Evolutionary conservation across 345 rosid genomes (phyloP).

Genomic region (Salix exigua): DNA sequence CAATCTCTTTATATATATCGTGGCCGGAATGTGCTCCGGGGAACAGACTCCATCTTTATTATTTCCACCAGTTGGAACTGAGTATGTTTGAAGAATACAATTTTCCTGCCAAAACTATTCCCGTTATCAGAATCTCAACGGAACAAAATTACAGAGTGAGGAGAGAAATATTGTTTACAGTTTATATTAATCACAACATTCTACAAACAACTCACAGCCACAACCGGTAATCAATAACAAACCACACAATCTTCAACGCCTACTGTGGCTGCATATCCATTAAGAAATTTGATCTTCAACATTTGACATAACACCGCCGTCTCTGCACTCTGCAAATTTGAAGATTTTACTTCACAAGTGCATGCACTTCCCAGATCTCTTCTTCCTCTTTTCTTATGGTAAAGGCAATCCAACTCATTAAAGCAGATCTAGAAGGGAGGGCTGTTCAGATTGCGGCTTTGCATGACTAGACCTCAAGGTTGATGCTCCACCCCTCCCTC

Average conservation of each 20-base stretch:
- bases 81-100: not conserved
- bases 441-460: slow-evolving; percentile 49
- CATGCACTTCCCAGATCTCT: not conserved
- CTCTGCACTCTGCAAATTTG: too few species aligned
- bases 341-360: not conserved
- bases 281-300: not conserved
- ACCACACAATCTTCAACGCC: not conserved
- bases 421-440: slow-evolving; percentile 70
- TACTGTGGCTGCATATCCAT: too few species aligned
- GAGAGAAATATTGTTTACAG: not conserved
- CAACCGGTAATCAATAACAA: not conserved
- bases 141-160: not conserved
- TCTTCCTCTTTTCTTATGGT: not conserved
- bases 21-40: too few species aligned
- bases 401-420: slow-evolving; percentile 15
- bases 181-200: not conserved
- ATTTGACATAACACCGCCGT: too few species aligned
- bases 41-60: not conserved
- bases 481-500: slow-evolving; percentile 51
- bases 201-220: not conserved
- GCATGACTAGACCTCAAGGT: slow-evolving; percentile 38
- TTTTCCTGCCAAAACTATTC: not conserved
- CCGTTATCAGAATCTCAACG: not conserved
- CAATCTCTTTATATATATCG: too few species aligned
- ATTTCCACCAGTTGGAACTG: not conserved